Conservation (phyloP, 139 green algal species). For the Deuterostichococcus epilithicus region DNA sequence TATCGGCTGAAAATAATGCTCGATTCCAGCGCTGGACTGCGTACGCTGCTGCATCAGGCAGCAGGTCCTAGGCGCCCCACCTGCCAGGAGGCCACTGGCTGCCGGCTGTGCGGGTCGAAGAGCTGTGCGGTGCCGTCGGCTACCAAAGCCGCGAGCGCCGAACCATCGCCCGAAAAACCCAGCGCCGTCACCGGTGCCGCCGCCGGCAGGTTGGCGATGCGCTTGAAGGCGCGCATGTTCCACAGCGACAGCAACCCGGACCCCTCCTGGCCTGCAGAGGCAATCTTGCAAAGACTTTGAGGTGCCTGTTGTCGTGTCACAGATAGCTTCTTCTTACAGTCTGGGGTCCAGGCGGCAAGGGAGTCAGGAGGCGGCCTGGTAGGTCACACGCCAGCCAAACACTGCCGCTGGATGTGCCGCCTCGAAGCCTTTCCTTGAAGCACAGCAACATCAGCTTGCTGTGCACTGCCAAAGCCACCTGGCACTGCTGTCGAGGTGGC, state of each 20-base stretch:
- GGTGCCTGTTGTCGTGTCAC: neutral
- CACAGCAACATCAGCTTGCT: too few species aligned
- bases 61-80: neutral
- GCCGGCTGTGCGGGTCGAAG: neutral
- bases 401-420: too few species aligned
- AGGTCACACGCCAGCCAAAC: too few species aligned
- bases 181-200: neutral
- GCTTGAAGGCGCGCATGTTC: slow-evolving; percentile 44
- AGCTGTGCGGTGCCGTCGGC: slow-evolving; percentile 11
- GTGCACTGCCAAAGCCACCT: too few species aligned
- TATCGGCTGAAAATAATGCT: too few species aligned
- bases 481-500: too few species aligned
- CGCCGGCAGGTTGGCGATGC: slow-evolving; percentile 10
- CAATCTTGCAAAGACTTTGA: neutral
- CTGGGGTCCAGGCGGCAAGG: too few species aligned
- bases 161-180: slow-evolving; percentile 5
- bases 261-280: neutral
- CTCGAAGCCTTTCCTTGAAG: too few species aligned
- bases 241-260: slow-evolving; percentile 14
- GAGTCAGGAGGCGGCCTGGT: too few species aligned
- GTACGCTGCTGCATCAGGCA: too few species aligned
- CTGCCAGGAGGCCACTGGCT: neutral
- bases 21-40: too few species aligned
- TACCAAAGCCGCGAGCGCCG: neutral
- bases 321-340: too few species aligned